Percentiles rank a stretch among this genome's conserved stretches.
Evolutionary conservation across 2,329 filamentous ascomycete species (phyloP).

Genomic region (Aschersonia sp.): DNA sequence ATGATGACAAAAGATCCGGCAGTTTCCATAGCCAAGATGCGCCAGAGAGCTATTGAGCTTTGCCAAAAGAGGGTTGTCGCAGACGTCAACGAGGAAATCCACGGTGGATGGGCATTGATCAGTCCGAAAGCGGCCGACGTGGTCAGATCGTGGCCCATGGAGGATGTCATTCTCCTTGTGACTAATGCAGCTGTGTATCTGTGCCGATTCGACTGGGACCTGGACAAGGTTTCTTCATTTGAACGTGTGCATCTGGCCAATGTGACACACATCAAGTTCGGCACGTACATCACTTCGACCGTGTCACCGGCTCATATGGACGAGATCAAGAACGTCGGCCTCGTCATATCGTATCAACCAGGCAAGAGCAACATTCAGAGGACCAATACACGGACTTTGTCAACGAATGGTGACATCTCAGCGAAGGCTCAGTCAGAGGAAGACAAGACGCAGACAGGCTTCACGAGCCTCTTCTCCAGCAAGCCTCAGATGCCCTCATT

Average conservation of each 20-base stretch:
- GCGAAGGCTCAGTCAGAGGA: slow-evolving; percentile 10
- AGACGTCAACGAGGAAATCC: slow-evolving; percentile 69
- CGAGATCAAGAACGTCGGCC: slow-evolving; percentile 66
- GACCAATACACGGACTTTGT: slow-evolving; percentile 75
- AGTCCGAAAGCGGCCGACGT: slow-evolving; percentile 61
- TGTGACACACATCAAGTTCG: slow-evolving; percentile 58
- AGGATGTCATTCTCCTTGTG: slow-evolving; percentile 76
- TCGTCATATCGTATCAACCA: slow-evolving; percentile 65
- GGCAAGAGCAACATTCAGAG: slow-evolving; percentile 57
- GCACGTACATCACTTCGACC: slow-evolving; percentile 83
- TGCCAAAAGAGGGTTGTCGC: slow-evolving; percentile 76
- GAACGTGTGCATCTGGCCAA: slow-evolving; percentile 70
- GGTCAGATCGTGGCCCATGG: slow-evolving; percentile 57
- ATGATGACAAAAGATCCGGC: slow-evolving; percentile 91
- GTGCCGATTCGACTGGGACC: slow-evolving; percentile 86
- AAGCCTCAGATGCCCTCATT: slow-evolving; percentile 17
- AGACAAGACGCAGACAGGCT: slow-evolving; percentile 14
- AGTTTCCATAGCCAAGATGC: slow-evolving; percentile 69
- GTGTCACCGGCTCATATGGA: slow-evolving; percentile 66
- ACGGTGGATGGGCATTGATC: slow-evolving; percentile 79
- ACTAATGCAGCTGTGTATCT: slow-evolving; percentile 78
- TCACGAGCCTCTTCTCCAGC: slow-evolving; percentile 28
- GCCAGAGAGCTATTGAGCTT: slow-evolving; percentile 80
- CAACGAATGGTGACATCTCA: slow-evolving; percentile 25
- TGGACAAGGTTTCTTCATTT: slow-evolving; percentile 87